Conservation (phyloP, 2,329 filamentous ascomycete genomes). For the Periconia digitata region DNA sequence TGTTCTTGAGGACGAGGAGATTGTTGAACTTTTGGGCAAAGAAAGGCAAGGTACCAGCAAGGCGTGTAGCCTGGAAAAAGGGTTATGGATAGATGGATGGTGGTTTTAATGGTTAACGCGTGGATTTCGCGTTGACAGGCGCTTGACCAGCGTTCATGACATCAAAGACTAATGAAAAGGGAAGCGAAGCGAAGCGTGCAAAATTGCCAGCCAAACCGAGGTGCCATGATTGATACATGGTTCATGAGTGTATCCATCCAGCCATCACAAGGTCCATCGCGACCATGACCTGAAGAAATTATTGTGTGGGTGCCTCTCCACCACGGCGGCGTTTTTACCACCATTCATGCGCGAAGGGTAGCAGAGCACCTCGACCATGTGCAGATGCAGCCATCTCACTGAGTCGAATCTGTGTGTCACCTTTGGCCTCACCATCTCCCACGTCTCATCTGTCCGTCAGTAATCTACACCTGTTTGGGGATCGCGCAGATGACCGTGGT, state of each 20-base stretch:
- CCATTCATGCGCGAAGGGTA: background rate
- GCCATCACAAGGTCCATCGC: too few relatives aligned
- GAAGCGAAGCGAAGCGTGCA: background rate
- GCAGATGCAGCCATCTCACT: background rate
- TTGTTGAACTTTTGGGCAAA: too few relatives aligned
- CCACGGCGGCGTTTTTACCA: background rate
- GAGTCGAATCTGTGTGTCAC: background rate
- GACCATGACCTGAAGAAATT: too few relatives aligned
- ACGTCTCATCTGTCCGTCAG: background rate
- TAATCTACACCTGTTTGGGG: background rate
- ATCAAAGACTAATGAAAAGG: background rate
- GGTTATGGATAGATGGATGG: too few relatives aligned
- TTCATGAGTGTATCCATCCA: too few relatives aligned
- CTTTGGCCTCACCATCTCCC: background rate
- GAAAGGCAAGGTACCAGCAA: too few relatives aligned
- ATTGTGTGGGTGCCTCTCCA: background rate
- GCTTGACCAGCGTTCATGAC: background rate
- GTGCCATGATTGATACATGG: background rate
- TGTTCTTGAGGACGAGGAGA: too few relatives aligned
- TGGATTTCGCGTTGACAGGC: too few relatives aligned
- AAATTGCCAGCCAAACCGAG: background rate
- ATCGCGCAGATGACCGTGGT: too few relatives aligned
- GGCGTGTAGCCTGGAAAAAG: too few relatives aligned
- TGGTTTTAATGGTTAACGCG: too few relatives aligned
- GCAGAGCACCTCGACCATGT: background rate